Base-by-base conservation (phyloP, 805 yeast genomes). In the Wickerhamomyces alni region DNA sequence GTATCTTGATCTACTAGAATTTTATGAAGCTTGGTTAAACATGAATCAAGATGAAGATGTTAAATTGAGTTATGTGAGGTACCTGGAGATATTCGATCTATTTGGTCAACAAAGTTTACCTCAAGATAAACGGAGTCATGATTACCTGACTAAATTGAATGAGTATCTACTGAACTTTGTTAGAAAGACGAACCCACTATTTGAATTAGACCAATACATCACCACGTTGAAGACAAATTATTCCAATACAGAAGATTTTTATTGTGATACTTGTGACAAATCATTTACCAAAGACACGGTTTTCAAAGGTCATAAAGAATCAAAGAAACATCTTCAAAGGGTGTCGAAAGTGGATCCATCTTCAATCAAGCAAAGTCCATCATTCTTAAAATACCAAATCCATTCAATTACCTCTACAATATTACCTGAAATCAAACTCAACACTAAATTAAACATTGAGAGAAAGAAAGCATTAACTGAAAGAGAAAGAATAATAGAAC, bases 391-490 rank as follows among this genome's bases (percentile, higher is more conserved):
- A 45, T 66, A 54, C 45, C 50, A 61, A 29, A 58, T 79, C 17
- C 57, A 54, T 19, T 13, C 15, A 19, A 8, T 31, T 47, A 26
- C 39, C 30, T 30, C 38, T 36, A 28, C 40, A 47, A 12, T 30
- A 57, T 68, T 1, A 45, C 51, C 6, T 44, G 68, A 1, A 54
- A 85, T 5, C 46, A 53, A 3, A 59, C 64, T 11, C 66, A 66
- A 17, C 61, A 82, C 96, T 0, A 70, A 68, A 31, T 61, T 69
- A 16, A 81, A 86, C 51, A 68, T 74, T 3, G 87, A 83, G 54
- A 69, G 96, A 38, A 68, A 71, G 38, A 66, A 74, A 24, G 78
- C 82, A 2, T 67, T 89, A 47, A 82, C 95, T 0, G 82, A 81
- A 52, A 50, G 70, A 41, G 69, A 74, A 42, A 59, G 74, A 15